These are phyloP conservation scores for Gigaspora rosea DNA, from an alignment of 192 early-diverging fungal species.

Conservation along the genomic window DNA sequence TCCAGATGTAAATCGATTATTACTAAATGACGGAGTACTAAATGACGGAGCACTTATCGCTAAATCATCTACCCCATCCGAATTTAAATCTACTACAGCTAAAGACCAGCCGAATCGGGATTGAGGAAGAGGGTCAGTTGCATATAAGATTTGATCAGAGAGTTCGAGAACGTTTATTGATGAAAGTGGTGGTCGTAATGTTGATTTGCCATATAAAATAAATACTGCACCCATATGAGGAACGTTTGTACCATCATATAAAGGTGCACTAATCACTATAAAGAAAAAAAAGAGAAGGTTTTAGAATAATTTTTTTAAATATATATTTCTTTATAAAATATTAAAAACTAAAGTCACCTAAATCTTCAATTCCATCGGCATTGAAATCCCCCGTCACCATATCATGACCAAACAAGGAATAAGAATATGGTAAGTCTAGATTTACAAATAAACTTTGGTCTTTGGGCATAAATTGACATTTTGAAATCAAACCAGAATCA, in stretches of 20 bases:
- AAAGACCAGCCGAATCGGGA: slow-evolving; percentile 75
- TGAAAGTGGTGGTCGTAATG: slow-evolving; percentile 27
- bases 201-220: slow-evolving; percentile 41
- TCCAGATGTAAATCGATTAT: slow-evolving; percentile 35
- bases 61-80: slow-evolving; percentile 86
- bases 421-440: slow-evolving; percentile 51
- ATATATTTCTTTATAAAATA: background rate
- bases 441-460: slow-evolving; percentile 30
- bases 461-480: background rate
- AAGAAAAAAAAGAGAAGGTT: background rate
- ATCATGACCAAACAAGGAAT: slow-evolving; percentile 67
- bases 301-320: background rate
- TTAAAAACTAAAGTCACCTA: slow-evolving; percentile 40
- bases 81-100: slow-evolving; percentile 79
- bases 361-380: slow-evolving; percentile 56
- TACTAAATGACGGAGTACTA: slow-evolving; percentile 49
- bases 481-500: background rate
- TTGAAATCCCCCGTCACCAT: slow-evolving; percentile 71
- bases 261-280: slow-evolving; percentile 61
- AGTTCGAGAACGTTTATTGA: slow-evolving; percentile 48
- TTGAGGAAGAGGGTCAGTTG: slow-evolving; percentile 32
- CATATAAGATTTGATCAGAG: slow-evolving; percentile 33
- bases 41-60: slow-evolving; percentile 67
- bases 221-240: slow-evolving; percentile 62
- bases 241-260: slow-evolving; percentile 39